Base-by-base conservation (phyloP, 164 flowering plant species). In the Tetracentron sinense region DNA sequence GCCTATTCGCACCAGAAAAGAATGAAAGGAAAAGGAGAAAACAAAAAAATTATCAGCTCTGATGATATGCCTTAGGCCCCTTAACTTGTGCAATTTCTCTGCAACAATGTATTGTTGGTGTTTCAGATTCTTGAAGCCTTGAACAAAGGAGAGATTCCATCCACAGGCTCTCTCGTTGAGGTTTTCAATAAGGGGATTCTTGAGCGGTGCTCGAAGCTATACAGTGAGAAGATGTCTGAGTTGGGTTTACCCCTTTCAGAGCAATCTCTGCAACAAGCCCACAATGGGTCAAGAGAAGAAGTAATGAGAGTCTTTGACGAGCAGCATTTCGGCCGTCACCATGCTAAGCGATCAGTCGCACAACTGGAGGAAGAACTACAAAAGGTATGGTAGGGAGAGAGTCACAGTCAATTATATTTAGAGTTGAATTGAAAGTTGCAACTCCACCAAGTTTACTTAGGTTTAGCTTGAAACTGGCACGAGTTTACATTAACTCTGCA, bases 71-170 rank as follows among this genome's bases (percentile, higher is more conserved):
- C 19, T 21, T 49, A 7, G 48, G 44, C 28, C 17, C 11, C 3
- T 23, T 26, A 28, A 5, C 44, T 38, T 38, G n/a, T 52, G 48
- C 51, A 47, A 61, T 54, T 58, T 4, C 25, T 15, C 33, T 52
- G 38, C 44, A 56, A 28, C 21, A 25, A 17, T 31, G 12, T 62
- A 26, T 11, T 61, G 19, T 50, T 33, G 22, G 38, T 67, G 60
- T 65, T 59, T 49, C 84, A 95, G 99, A 95, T 95, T 67, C 87
- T 95, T 54, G 99, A 92, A 58, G 99, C 99, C 46, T 81, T 95
- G 65, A 95, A 95, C 71, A 92, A 95, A 79, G 99, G 99, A 69
- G 97, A 95, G 79, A 95, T 95, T 70, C 99, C 99, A 60, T 88
- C 99, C 28, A 92, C 99, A 55, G 99, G 97, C 17, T 92, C 97